Evolutionary conservation across 202 grass and related monocot species (phyloP).

Genomic region (Brachypodium distachyon): DNA sequence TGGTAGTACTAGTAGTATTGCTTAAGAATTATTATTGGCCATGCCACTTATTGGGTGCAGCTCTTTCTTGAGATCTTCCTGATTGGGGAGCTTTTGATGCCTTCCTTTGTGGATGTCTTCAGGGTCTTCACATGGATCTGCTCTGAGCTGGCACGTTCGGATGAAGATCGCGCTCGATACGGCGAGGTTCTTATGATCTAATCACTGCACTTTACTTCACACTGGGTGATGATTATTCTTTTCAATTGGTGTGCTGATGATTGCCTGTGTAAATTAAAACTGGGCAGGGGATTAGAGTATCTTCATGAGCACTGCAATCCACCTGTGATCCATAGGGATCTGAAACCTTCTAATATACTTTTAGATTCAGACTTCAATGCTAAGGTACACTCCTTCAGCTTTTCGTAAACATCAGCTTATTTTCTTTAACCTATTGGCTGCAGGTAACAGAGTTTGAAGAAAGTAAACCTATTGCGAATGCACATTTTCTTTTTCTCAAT

Average conservation of each 20-base stretch:
- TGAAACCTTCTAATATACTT: constrained; percentile 97
- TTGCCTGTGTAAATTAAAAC: constrained; percentile 25
- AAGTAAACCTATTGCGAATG: not conserved
- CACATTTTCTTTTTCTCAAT: not conserved
- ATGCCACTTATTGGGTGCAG: constrained; percentile 28
- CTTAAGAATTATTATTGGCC: constrained; percentile 26
- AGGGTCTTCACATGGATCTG: constrained; percentile 87
- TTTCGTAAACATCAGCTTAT: constrained; percentile 4
- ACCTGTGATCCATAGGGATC: constrained; percentile 86
- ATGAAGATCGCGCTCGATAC: constrained; percentile 99
- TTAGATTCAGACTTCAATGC: constrained; percentile 87
- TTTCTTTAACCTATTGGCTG: constrained; percentile 7
- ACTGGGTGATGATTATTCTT: not conserved
- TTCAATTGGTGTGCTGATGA: constrained; percentile 18
- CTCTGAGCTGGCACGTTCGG: constrained; percentile 76
- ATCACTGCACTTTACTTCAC: constrained; percentile 20
- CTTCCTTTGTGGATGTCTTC: constrained; percentile 24
- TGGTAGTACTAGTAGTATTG: constrained; percentile 54
- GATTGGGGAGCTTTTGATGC: constrained; percentile 25
- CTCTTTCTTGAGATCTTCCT: constrained; percentile 34
- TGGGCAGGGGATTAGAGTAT: constrained; percentile 78
- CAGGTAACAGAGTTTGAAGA: not conserved
- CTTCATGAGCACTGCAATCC: constrained; percentile 95
- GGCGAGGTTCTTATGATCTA: constrained; percentile 57
- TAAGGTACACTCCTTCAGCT: constrained; percentile 45